Base-by-base conservation (phyloP, 1,139 yeast genomes). In the Yamadazyma atlantica region DNA sequence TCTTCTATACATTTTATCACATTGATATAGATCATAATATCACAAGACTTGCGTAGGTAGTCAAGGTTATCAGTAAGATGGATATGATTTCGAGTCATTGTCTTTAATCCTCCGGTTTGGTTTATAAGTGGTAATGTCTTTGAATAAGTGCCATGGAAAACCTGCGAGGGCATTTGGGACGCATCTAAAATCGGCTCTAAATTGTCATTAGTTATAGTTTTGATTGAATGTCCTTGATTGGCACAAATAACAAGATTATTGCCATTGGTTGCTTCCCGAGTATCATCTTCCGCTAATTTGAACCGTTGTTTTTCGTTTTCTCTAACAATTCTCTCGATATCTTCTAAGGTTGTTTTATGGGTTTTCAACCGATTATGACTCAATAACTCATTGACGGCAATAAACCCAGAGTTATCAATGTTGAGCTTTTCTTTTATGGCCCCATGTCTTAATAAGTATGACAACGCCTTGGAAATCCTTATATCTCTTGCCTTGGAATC, bases 181-280 rank as follows among this genome's bases (percentile, higher is more conserved):
- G 18, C 15, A 2, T 42, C 53, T 9, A 39, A 24, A 17, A 68
- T 44, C 18, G 32, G 28, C 12, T 41, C 69, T 17, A 76, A 70
- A 27, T 75, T 75, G 12, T 53, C 54, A 24, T 73, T 71, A 12
- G 45, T 47, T 0, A 84, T 73, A 4, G 25, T 18, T 1, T 62
- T 54, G 11, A 92, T 64, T 0, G 95, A 81, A 58, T 92, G 98
- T 7, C 98, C 98, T 58, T 92, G 98, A 39, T 82, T 83, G 2
- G 98, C 98, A 54, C 97, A 79, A 11, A 92, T 84, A 27, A 50
- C 60, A 15, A 37, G 17, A 8, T 28, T 6, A 14, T n/a, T n/a
- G 24, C 35, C 37, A 36, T 41, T 50, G n/a, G 60, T 54, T 24
- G 8, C 9, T 6, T 19, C 22, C 9, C 22, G 22, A 6, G 22